A percentile compares a stretch with the other conserved stretches of the same genome.
phyloP scores from a whole-genome alignment of 768 basidiomycete species.

The Rhizopogon vinicolor region DNA sequence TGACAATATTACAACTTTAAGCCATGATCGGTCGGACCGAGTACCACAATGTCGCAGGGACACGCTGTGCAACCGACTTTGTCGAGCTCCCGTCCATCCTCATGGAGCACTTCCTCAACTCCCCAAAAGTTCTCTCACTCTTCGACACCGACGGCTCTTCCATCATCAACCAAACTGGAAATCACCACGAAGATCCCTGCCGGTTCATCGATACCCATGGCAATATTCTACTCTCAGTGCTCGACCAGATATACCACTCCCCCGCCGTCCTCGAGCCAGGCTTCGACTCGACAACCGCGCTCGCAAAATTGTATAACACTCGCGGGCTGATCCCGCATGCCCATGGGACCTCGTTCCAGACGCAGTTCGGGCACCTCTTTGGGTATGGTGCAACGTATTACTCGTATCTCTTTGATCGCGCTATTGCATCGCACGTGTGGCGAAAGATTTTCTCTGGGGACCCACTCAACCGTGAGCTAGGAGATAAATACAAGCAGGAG shows the following conservation, averaged over 20 bases:
- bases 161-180: conserved; percentile 43
- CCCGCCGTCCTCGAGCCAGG: conserved; percentile 42
- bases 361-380: conserved; percentile 92
- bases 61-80: conserved; percentile 96
- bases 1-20: conserved; percentile 25
- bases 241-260: conserved; percentile 93
- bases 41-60: conserved; percentile 97
- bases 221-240: conserved; percentile 82
- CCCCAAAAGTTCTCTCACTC: conserved; percentile 76
- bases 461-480: conserved; percentile 66
- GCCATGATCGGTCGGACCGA: conserved; percentile 98
- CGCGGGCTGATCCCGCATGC: conserved; percentile 84
- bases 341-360: conserved; percentile 86
- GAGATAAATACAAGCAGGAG: conserved; percentile 77
- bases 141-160: conserved; percentile 56
- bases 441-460: conserved; percentile 61
- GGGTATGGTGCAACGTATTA: conserved; percentile 99
- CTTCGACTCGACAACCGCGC: conserved; percentile 72
- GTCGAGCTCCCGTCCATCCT: conserved; percentile 97
- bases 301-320: conserved; percentile 56
- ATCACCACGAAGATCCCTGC: conserved; percentile 73
- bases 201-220: conserved; percentile 84
- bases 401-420: conserved; percentile 93
- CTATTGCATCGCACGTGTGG: conserved; percentile 94
- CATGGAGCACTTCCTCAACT: conserved; percentile 96